Evolutionary conservation across 2,329 filamentous ascomycete species (phyloP), one percentile per base, ranked within the genome.

Genomic region (Eutypella sp.): DNA sequence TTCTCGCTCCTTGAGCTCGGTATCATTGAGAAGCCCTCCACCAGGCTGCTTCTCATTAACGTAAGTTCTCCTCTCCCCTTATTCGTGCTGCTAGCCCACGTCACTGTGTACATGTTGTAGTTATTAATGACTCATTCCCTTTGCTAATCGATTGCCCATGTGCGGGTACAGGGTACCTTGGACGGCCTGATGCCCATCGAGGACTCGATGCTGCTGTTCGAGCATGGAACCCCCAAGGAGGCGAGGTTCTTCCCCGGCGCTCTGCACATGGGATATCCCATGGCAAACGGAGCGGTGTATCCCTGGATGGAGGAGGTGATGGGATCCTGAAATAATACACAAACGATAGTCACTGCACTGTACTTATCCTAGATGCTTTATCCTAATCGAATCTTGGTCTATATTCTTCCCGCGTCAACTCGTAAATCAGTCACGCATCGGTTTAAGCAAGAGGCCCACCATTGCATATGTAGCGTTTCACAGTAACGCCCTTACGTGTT

Each of bases 161-260:
- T 1, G 24, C 27, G n/a, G 29, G 16, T 0, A 31, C 50, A 83
- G 73, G 82, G 82, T 8, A 78, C 75, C 3, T 68, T 74, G 44
- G 82, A 86, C 53, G 82, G 81, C 0, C 64, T 85, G 38, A 84
- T 84, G 71, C 82, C 82, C 1, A 82, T 86, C 47, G 82, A 86
- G 57, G 82, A 86, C 57, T 82, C 73, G 13, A 76, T 82, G 66
- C 65, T 86, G 42, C 65, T 85, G 44, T 78, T 84, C 53, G 79
- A 84, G 60, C 74, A 84, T 53, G 82, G 82, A 2, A 73, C 70
- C 25, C 79, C 80, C 11, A 87, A 87, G 66, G 82, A 85, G 63
- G 79, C 72, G 10, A 71, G 82, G 41, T 83, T 85, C 64, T 83
- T 84, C 49, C 66, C 74, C 0, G 76, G 76, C 0, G 67, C 78